Base-by-base conservation (phyloP, 2,329 filamentous ascomycete species). In the Dryadomyces quercivorus region DNA sequence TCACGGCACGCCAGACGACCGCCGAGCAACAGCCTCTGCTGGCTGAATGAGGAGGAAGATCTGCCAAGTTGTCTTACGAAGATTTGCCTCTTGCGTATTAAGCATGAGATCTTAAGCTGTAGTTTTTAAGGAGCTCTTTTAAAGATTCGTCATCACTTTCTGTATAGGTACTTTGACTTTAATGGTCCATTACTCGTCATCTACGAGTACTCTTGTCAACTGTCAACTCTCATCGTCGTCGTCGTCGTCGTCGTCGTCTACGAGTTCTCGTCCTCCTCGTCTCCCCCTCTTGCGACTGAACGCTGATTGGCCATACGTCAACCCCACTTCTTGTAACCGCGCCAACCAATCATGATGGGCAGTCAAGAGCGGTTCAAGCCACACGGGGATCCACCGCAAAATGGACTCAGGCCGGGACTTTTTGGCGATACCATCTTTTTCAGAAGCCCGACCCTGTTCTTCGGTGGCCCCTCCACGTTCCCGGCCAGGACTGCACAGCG, bases 11-110 rank as follows among this genome's bases (percentile, higher is more conserved):
- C 2, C 15, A 31, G 21, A 16, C 18, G 52, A 36, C 52, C 3
- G 42, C 9, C 12, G 51, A 60, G 2, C 70, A 72, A 61, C 57
- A 59, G 45, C 66, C 69, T 6, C 56, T 72, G 55, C 46, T 61
- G 43, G n/a, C 45, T 5, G 57, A 16, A 51, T 7, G 52, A 21
- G 26, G n/a, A n/a, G n/a, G n/a, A n/a, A n/a, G n/a, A n/a, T n/a
- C n/a, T n/a, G n/a, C n/a, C n/a, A n/a, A n/a, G n/a, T n/a, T 21
- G 38, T 1, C n/a, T 31, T 9, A 20, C 15, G 15, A 40, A 15
- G 20, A 12, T 18, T n/a, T 31, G 26, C 26, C 26, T 31, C 26
- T 31, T 31, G 26, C 26, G 26, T 31, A 31, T 5, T 31, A 31
- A 31, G 26, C 26, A n/a, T n/a, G n/a, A n/a, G n/a, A n/a, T n/a